Percentiles rank a stretch among this genome's conserved stretches.
These are phyloP conservation scores for Deinandra increscens DNA, from an alignment of 129 eudicot genomes.

Conservation along the genomic window DNA sequence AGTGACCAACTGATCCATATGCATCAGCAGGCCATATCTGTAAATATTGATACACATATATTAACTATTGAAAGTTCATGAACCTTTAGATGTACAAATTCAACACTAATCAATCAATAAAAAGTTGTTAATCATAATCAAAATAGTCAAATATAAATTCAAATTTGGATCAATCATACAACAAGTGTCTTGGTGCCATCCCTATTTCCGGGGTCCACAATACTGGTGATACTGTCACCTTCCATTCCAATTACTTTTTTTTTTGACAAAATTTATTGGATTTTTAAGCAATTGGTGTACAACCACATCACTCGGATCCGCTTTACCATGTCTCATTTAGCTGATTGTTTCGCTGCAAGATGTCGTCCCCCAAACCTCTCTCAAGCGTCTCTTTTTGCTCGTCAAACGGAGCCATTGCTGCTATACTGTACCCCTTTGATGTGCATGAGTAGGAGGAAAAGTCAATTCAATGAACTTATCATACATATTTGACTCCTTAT, in stretches of 20 bases:
- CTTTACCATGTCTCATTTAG: slow-evolving; percentile 30
- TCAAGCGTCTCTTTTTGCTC: no score
- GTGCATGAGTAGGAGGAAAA: no score
- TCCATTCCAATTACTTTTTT: slow-evolving; percentile 56
- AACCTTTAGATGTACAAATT: slow-evolving; percentile 36
- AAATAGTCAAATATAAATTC: not conserved
- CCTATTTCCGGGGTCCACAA: slow-evolving; percentile 50
- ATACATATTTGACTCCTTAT: no score
- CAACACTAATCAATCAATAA: not conserved
- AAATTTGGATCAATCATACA: slow-evolving; percentile 38
- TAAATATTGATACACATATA: slow-evolving; percentile 2
- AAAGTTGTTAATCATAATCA: not conserved
- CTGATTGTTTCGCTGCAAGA: no score
- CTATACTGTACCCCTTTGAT: no score
- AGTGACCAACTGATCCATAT: slow-evolving; percentile 25
- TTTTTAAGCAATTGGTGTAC: slow-evolving; percentile 53
- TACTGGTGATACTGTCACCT: slow-evolving; percentile 57
- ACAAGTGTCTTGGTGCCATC: slow-evolving; percentile 48
- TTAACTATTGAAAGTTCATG: no score
- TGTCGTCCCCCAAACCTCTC: no score
- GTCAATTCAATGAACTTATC: no score
- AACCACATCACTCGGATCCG: slow-evolving; percentile 56
- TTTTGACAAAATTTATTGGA: slow-evolving; percentile 50
- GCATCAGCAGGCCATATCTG: slow-evolving; percentile 40
- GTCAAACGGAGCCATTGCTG: no score